Conservation (phyloP, 2,329 filamentous ascomycete genomes). For the Ascomycota sp. region DNA sequence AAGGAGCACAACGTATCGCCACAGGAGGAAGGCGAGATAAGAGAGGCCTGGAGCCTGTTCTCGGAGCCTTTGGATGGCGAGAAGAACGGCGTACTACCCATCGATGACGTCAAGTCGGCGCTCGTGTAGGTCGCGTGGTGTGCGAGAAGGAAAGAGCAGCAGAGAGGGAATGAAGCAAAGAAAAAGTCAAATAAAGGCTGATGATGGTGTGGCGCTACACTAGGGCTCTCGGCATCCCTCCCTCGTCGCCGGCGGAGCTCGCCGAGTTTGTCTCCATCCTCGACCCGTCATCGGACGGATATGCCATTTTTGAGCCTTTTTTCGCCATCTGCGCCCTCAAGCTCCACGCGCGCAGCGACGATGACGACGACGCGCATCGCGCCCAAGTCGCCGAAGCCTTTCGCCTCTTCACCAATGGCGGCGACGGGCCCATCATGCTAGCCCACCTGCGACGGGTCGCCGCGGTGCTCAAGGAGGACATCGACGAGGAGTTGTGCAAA, state of each 20-base stretch:
- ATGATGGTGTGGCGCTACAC: neutral
- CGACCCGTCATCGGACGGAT: conserved; percentile 64
- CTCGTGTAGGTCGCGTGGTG: conserved; percentile 56
- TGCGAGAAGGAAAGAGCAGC: too few relatives aligned
- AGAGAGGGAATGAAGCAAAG: too few relatives aligned
- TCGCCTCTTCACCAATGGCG: conserved; percentile 48
- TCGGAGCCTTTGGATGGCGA: conserved; percentile 48
- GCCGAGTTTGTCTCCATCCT: conserved; percentile 58
- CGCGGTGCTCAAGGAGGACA: conserved; percentile 61
- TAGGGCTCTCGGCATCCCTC: conserved; percentile 66
- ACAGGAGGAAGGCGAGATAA: conserved; percentile 74
- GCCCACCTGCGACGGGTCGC: conserved; percentile 62
- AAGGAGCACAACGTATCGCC: conserved; percentile 76
- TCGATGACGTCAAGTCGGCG: conserved; percentile 47
- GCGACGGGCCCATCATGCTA: conserved; percentile 47
- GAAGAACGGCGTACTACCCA: conserved; percentile 49
- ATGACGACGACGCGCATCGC: conserved; percentile 31
- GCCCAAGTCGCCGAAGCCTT: conserved; percentile 68
- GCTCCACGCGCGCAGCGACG: conserved; percentile 40
- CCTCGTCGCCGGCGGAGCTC: conserved; percentile 43
- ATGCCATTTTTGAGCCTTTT: conserved; percentile 62
- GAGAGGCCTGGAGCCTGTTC: conserved; percentile 76
- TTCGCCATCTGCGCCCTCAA: conserved; percentile 78
- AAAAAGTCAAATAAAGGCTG: neutral
- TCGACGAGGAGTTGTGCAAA: conserved; percentile 62